Evolutionary conservation across 768 basidiomycete genomes (phyloP).

Genomic region (Tephrocybe sp.): DNA sequence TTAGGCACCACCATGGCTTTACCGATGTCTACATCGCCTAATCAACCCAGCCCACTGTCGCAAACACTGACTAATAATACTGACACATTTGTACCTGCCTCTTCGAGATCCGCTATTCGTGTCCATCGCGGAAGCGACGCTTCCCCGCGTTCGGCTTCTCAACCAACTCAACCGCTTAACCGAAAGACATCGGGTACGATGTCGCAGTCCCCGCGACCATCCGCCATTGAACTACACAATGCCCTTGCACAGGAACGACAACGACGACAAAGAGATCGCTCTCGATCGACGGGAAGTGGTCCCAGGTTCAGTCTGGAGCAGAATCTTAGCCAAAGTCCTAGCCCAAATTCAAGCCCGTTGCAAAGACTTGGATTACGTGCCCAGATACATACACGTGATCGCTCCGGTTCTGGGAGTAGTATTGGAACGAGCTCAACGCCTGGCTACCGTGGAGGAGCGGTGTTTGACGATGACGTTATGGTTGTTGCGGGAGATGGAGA

Average conservation of each 20-base stretch:
- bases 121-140: slow-evolving; percentile 34
- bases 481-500: slow-evolving; percentile 17
- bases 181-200: slow-evolving; percentile 23
- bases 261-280: slow-evolving; percentile 28
- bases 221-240: slow-evolving; percentile 48
- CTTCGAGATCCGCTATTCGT: slow-evolving; percentile 18
- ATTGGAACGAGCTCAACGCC: slow-evolving; percentile 16
- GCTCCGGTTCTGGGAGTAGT: slow-evolving; percentile 32
- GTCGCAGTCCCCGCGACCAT: slow-evolving; percentile 29
- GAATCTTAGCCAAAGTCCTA: slow-evolving; percentile 18
- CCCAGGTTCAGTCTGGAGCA: slow-evolving; percentile 17
- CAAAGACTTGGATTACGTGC: slow-evolving; percentile 25
- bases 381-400: slow-evolving; percentile 27
- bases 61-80: slow-evolving; percentile 17
- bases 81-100: slow-evolving; percentile 17
- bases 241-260: slow-evolving; percentile 34
- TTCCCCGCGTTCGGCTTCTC: slow-evolving; percentile 19
- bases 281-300: slow-evolving; percentile 25
- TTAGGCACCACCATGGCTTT: slow-evolving; percentile 22
- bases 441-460: slow-evolving; percentile 25
- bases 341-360: slow-evolving; percentile 26
- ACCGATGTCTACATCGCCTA: slow-evolving; percentile 23
- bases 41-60: slow-evolving; percentile 18
- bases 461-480: slow-evolving; percentile 29
- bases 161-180: slow-evolving; percentile 15